Conservation (phyloP, 805 yeast species). For the Ogataea corticis region DNA sequence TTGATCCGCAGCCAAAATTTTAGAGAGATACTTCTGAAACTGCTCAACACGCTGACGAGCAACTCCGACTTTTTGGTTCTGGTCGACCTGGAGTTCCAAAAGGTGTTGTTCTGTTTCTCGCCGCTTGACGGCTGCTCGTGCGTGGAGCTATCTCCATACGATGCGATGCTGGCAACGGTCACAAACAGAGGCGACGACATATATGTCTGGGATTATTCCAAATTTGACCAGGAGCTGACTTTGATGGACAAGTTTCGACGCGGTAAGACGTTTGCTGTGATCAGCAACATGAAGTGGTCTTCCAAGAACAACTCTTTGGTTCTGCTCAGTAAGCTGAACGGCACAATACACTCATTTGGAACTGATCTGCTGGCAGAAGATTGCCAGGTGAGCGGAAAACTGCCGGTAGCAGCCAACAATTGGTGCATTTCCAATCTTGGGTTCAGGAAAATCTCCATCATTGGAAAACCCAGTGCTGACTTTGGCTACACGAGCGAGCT, state of each 20-base stretch:
- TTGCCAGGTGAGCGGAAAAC: not conserved
- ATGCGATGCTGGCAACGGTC: conserved; percentile 53
- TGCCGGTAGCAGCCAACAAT: not conserved
- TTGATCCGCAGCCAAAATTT: conserved; percentile 22
- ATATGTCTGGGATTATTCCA: conserved; percentile 63
- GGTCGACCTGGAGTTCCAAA: conserved; percentile 46
- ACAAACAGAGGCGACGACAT: conserved; percentile 61
- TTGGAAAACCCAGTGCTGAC: not conserved
- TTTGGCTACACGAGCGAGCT: conserved; percentile 14
- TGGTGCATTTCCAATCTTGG: conserved; percentile 48
- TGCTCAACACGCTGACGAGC: conserved; percentile 31
- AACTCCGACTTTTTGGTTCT: conserved; percentile 41
- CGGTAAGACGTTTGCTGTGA: conserved; percentile 61
- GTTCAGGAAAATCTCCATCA: conserved; percentile 19
- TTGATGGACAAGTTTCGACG: conserved; percentile 58
- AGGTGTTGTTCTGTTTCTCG: conserved; percentile 44
- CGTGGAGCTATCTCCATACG: conserved; percentile 62
- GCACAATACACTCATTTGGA: conserved; percentile 64
- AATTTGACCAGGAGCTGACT: conserved; percentile 49
- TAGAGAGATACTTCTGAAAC: conserved; percentile 28
- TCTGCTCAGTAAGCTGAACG: conserved; percentile 52
- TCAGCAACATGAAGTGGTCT: conserved; percentile 56
- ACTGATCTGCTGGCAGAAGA: conserved; percentile 36
- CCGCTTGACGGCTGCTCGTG: conserved; percentile 65
- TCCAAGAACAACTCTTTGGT: conserved; percentile 45